phyloP scores from a whole-genome alignment of 1,284 basidiomycete species.

The Schizophyllum commune region DNA sequence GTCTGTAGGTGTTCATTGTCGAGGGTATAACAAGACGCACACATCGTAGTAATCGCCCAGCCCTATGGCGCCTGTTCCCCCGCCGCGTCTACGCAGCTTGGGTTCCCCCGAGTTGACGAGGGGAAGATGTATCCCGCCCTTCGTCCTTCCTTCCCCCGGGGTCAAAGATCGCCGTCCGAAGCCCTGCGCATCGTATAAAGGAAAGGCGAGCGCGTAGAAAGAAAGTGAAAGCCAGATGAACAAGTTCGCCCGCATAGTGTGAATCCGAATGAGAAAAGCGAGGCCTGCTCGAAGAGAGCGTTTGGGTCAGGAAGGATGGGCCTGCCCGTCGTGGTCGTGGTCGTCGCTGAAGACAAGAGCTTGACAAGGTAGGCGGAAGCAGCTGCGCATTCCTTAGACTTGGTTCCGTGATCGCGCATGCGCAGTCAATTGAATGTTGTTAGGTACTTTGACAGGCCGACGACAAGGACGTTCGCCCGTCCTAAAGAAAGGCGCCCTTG shows the following conservation, averaged over 20 bases:
- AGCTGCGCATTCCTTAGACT: too few species aligned
- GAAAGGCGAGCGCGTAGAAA: neutral
- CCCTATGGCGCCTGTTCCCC: slow-evolving; percentile 18
- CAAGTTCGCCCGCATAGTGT: neutral
- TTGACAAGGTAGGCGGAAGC: too few species aligned
- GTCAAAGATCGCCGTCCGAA: neutral
- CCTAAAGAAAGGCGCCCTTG: too few species aligned
- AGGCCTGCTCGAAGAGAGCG: neutral
- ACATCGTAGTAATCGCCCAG: slow-evolving; percentile 40
- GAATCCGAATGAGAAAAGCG: neutral
- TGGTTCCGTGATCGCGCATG: too few species aligned
- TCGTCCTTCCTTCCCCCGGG: neutral
- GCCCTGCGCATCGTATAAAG: neutral
- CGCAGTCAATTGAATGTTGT: too few species aligned
- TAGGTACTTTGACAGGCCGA: too few species aligned
- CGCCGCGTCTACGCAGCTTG: neutral
- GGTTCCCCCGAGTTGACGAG: neutral
- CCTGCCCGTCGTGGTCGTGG: too few species aligned
- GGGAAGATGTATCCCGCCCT: neutral
- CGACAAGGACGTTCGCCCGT: too few species aligned
- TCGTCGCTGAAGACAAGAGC: too few species aligned
- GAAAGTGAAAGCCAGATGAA: neutral
- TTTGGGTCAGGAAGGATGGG: too few species aligned
- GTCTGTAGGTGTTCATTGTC: neutral
- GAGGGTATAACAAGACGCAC: slow-evolving; percentile 22